A percentile compares a stretch with the other conserved stretches of the same genome.
Conservation (phyloP, 148 eudicot genomes). For the Arctostaphylos glauca region DNA sequence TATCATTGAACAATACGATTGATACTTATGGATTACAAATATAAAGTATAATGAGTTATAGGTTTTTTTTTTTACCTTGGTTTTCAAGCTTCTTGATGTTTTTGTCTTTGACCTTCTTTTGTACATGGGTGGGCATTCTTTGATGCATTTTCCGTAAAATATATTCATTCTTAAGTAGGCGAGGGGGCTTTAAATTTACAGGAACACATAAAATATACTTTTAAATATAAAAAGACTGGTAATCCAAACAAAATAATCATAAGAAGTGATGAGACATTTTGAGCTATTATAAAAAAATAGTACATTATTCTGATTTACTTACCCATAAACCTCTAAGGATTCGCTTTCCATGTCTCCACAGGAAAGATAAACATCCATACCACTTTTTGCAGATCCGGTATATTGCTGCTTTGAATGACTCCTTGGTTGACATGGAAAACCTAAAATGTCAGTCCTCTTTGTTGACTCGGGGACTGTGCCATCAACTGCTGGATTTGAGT, state of each 20-base stretch:
- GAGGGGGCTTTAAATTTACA: background rate
- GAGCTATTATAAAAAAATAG: background rate
- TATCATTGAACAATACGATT: no score
- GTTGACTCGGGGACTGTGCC: conserved; percentile 36
- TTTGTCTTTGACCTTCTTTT: no score
- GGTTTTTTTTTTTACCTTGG: no score
- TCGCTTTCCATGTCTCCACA: conserved; percentile 63
- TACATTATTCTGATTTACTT: conserved; percentile 26
- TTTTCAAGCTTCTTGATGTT: no score
- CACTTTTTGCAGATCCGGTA: no score
- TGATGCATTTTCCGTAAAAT: no score
- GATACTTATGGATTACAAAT: no score
- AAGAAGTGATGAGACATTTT: background rate
- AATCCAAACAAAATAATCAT: background rate
- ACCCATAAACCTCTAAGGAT: conserved; percentile 80
- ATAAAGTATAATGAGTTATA: no score
- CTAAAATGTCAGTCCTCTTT: conserved; percentile 57
- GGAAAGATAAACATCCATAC: no score
- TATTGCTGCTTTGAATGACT: conserved; percentile 62
- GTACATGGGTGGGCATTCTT: no score
- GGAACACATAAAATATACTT: background rate
- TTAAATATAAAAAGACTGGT: background rate
- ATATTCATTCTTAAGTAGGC: no score
- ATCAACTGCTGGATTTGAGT: conserved; percentile 35
- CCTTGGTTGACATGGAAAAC: conserved; percentile 59